phyloP scores from a whole-genome alignment of 345 rosid genomes.

The Eucalyptus rudis region DNA sequence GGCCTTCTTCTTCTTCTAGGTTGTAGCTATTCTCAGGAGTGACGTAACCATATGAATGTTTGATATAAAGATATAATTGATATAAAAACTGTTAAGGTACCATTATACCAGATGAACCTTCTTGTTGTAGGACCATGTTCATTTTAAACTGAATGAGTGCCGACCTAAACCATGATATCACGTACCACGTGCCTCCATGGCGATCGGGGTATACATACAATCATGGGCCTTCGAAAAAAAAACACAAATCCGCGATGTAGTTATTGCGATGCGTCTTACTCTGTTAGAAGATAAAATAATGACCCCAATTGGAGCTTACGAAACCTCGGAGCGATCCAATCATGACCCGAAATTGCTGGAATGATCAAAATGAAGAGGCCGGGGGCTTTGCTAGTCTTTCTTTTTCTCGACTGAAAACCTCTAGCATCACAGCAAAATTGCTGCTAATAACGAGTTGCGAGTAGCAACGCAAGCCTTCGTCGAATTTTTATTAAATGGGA shows the following conservation, averaged over 20 bases:
- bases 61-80: not conserved
- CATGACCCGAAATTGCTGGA: not conserved
- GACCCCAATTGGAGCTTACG: not conserved
- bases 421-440: not conserved
- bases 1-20: not conserved
- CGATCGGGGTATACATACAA: not conserved
- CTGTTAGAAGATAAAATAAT: not conserved
- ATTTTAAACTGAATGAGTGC: not conserved
- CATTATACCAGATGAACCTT: not conserved
- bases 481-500: not conserved
- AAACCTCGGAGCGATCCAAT: not conserved
- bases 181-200: not conserved
- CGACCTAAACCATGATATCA: not conserved
- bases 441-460: not conserved
- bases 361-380: not conserved
- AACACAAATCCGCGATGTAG: not conserved
- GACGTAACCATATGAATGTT: not conserved
- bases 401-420: not conserved
- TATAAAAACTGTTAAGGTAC: not conserved
- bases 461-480: not conserved
- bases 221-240: not conserved
- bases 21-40: not conserved
- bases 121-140: not conserved
- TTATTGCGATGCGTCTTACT: not conserved
- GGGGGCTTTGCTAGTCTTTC: not conserved